Base-by-base conservation (phyloP, 768 basidiomycete species). In the Auricularia sp. region DNA sequence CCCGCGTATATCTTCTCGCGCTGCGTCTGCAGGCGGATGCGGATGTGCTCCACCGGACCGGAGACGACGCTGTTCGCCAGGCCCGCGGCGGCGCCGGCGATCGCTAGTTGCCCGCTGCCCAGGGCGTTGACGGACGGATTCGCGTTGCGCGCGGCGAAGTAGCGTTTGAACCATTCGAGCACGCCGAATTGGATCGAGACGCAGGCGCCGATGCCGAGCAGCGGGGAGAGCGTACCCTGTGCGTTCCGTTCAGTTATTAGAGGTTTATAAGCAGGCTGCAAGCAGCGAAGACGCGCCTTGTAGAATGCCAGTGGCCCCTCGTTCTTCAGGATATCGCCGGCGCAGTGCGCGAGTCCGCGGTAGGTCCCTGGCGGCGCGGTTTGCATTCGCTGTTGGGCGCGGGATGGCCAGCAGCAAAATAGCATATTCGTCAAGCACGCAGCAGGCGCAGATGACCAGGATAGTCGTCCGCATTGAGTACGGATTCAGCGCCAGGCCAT, bases 31-130 rank as follows among this genome's bases (percentile, higher is more conserved):
- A 98, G 78, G 64, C 92, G 87, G 69, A 98, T 98, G 78, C 95
- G 91, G 73, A 98, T 94, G 72, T 98, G 95, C 75, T 98, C 95
- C n/a, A 98, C 95, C 5, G 95, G 96, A 1, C 94, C 94, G 0
- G 94, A 95, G 44, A 97, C 94, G 65, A 96, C 80, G 35, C 92
- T 89, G 72, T 98, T 98, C 10, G 92, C 87, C 34, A 97, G 75
- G 34, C 96, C 96, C 29, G 95, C 96, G 42, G 85, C 77, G 3
- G 93, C 85, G 68, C 96, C 96, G 18, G 93, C 82, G 1, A 78
- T 70, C 68, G 91, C 83, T 13, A 96, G 79, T 74, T 98, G 94
- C 16, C 74, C 39, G 39, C 39, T 42, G 39, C 39, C 39, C 39
- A 42, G 39, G 8, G 39, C 39, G 39, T 42, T 42, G 8, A 42